These are phyloP conservation scores for Penicillium sp. DNA, from an alignment of 2,329 filamentous ascomycete species.

Conservation along the genomic window DNA sequence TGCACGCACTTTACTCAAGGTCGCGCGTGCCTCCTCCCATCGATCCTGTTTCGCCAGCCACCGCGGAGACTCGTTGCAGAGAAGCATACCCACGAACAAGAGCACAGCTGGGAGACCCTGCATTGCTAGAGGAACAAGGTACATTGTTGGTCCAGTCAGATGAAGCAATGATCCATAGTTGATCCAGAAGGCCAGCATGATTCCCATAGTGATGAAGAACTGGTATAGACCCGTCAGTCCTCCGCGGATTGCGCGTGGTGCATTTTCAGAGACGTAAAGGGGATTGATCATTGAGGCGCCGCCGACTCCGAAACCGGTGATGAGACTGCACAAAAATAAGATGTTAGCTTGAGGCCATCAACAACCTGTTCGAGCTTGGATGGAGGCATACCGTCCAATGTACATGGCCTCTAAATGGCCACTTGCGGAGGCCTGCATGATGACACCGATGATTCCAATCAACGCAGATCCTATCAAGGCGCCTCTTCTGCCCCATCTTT, in stretches of 20 bases:
- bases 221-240: constrained; percentile 62
- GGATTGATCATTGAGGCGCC: constrained; percentile 60
- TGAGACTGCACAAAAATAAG: constrained; percentile 29
- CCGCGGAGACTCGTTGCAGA: constrained; percentile 66
- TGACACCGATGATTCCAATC: constrained; percentile 60
- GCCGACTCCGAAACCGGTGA: constrained; percentile 54
- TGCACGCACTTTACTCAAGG: constrained; percentile 59
- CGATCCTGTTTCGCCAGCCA: constrained; percentile 68
- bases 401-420: constrained; percentile 65
- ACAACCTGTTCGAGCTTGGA: neutral
- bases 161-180: constrained; percentile 56
- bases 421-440: constrained; percentile 64
- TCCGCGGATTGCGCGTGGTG: constrained; percentile 60
- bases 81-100: constrained; percentile 60
- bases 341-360: neutral
- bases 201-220: constrained; percentile 53
- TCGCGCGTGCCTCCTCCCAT: constrained; percentile 62
- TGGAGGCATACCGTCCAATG: constrained; percentile 55
- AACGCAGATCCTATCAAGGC: constrained; percentile 58
- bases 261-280: constrained; percentile 62
- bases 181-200: constrained; percentile 52
- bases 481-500: constrained; percentile 55
- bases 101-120: constrained; percentile 65
- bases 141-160: constrained; percentile 52
- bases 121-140: constrained; percentile 63